Percentiles rank a stretch among this genome's conserved stretches.
Evolutionary conservation across 345 rosid species (phyloP).

Genomic region (Pistacia atlantica): DNA sequence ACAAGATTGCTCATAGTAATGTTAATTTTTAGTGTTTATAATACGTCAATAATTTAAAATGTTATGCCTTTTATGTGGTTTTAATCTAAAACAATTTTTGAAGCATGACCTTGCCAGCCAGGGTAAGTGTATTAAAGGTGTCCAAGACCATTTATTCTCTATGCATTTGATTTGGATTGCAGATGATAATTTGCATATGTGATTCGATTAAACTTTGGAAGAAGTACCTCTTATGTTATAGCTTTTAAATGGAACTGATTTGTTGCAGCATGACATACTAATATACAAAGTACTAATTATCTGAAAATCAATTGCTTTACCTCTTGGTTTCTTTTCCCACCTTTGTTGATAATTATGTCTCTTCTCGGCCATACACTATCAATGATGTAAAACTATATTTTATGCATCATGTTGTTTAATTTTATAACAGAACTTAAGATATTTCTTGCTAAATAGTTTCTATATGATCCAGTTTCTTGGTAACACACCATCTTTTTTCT

Average conservation of each 20-base stretch:
- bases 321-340: not conserved
- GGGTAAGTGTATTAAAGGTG: not conserved
- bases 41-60: not conserved
- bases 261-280: not conserved
- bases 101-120: not conserved
- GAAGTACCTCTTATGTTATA: not conserved
- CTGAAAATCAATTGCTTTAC: not conserved
- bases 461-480: not conserved
- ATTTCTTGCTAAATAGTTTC: too few relatives aligned
- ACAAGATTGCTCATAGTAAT: too few relatives aligned
- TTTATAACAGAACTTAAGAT: too few relatives aligned
- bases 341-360: too few relatives aligned
- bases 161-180: not conserved
- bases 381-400: too few relatives aligned
- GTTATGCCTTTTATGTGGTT: not conserved
- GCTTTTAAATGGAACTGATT: not conserved
- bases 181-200: not conserved
- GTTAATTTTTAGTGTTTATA: not conserved
- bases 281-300: not conserved
- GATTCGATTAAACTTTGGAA: constrained; percentile 4
- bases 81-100: not conserved
- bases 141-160: not conserved
- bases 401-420: too few relatives aligned
- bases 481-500: not conserved
- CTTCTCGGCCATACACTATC: too few relatives aligned